A percentile compares a stretch with the other conserved stretches of the same genome.
These are phyloP conservation scores for Vanrija sp. DNA, from an alignment of 1,284 basidiomycete species.

Conservation along the genomic window DNA sequence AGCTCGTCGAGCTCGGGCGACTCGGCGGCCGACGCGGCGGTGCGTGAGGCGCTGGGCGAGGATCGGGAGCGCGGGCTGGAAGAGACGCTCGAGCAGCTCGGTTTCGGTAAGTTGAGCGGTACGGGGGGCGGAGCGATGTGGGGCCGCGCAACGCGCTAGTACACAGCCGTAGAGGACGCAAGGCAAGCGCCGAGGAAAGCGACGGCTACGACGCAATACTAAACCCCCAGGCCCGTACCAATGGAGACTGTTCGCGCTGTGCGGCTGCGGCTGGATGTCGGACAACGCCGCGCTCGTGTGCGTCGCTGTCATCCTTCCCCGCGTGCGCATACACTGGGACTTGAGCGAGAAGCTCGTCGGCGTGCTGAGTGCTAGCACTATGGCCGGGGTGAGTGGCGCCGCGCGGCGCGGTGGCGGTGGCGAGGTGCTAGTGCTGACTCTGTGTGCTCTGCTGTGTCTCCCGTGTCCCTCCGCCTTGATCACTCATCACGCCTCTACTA, in stretches of 20 bases:
- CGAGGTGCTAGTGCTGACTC: too few relatives aligned
- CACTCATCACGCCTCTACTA: too few relatives aligned
- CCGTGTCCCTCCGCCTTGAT: too few relatives aligned
- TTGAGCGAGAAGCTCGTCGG: constrained; percentile 39
- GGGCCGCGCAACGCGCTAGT: too few relatives aligned
- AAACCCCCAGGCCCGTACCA: constrained; percentile 28
- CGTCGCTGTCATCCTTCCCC: constrained; percentile 79
- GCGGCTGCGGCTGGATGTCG: constrained; percentile 71
- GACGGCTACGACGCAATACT: too few relatives aligned
- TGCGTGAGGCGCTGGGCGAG: not conserved
- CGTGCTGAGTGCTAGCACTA: constrained; percentile 33
- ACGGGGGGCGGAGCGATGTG: too few relatives aligned
- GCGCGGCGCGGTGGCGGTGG: too few relatives aligned
- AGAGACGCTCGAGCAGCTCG: constrained; percentile 80
- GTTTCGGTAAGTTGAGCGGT: constrained; percentile 65
- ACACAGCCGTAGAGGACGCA: too few relatives aligned
- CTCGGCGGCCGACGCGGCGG: not conserved
- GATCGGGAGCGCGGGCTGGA: constrained; percentile 63
- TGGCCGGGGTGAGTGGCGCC: constrained; percentile 54
- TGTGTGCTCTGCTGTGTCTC: too few relatives aligned
- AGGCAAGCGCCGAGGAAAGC: too few relatives aligned
- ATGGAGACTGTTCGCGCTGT: constrained; percentile 51
- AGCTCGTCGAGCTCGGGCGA: too few relatives aligned
- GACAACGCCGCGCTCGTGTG: constrained; percentile 48
- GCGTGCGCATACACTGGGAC: constrained; percentile 80